Conservation (phyloP, 2,329 filamentous ascomycete genomes). For the Lachnellula suecica region DNA sequence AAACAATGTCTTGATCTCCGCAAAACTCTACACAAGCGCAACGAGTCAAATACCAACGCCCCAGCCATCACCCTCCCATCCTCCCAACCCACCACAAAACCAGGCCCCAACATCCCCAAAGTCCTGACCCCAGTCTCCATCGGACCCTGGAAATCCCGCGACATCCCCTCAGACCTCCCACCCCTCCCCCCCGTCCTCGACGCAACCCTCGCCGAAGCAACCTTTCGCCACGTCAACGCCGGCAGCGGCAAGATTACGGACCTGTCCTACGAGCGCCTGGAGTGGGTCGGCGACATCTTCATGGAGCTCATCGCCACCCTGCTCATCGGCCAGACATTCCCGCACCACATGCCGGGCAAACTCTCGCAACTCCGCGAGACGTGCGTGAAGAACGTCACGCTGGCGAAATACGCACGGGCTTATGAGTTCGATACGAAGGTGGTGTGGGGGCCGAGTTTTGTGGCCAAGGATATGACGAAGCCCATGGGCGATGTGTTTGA, state of each 20-base stretch:
- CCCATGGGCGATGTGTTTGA: conserved; percentile 87
- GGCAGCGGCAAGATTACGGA: conserved; percentile 20
- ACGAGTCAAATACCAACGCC: conserved; percentile 1
- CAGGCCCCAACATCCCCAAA: conserved; percentile 17
- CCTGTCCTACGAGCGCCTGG: conserved; percentile 72
- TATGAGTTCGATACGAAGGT: conserved; percentile 72
- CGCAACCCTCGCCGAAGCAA: conserved; percentile 56
- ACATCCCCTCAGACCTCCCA: conserved; percentile 50
- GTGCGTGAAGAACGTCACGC: conserved; percentile 77
- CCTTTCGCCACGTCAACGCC: conserved; percentile 60
- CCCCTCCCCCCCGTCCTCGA: conserved; percentile 62
- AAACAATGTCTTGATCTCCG: conserved; percentile 22
- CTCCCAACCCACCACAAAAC: neutral
- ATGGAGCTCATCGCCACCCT: conserved; percentile 74
- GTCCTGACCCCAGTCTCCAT: conserved; percentile 28
- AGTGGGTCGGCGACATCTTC: conserved; percentile 88
- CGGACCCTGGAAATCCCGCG: conserved; percentile 50
- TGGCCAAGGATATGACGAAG: conserved; percentile 61
- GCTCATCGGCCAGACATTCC: conserved; percentile 74
- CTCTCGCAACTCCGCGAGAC: conserved; percentile 75
- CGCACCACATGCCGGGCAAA: conserved; percentile 62
- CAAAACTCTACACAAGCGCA: conserved; percentile 10
- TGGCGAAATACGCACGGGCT: conserved; percentile 65
- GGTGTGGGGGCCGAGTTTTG: conserved; percentile 50
- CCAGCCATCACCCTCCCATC: neutral